Evolutionary conservation across 1,284 basidiomycete genomes (phyloP), one percentile per base, ranked within the genome.

Genomic region (Grifola frondosa): DNA sequence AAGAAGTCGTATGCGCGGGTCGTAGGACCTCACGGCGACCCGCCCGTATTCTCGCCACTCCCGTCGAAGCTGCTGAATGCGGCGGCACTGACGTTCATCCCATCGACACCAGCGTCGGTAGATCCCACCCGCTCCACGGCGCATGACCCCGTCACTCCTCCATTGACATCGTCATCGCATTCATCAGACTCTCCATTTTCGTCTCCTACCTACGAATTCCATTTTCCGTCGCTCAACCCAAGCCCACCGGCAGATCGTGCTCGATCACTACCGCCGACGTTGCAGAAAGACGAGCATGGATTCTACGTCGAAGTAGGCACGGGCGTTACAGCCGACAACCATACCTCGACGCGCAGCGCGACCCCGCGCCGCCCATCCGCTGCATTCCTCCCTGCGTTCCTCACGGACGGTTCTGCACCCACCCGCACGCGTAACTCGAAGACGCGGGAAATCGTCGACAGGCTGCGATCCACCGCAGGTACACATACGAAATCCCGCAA

Each of bases 401-500:
- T 60, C 15, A 48, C 51, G 3, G 61, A 59, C 19, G 49, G 43
- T 9, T 51, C 52, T 4, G 40, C 44, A 8, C 49, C 54, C 20
- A 40, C 50, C 7, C 56, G 59, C 9, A 32, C 50, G 10, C 56
- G 58, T 12, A 56, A 57, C 21, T 62, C 61, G 13, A 59, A 57
- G 45, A 65, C 63, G 11, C 54, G 63, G 6, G 60, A 63, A 42
- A 58, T 65, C n/a, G 62, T 65, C 4, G 63, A 65, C 36, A 55
- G 60, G 12, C 36, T 64, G 22, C 51, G 61, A 39, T 59, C 57
- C 6, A 50, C 57, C 11, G 48, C 55, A 17, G 44, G 46, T 26
- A 34, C 40, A 6, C 37, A 42, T 16, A 61, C 56, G 48, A 53
- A 57, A 31, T n/a, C n/a, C n/a, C n/a, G n/a, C n/a, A n/a, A n/a